A percentile compares a stretch with the other conserved stretches of the same genome.
Conservation (phyloP, 495 filamentous ascomycete species). For the Talaromyces stipitatus region DNA sequence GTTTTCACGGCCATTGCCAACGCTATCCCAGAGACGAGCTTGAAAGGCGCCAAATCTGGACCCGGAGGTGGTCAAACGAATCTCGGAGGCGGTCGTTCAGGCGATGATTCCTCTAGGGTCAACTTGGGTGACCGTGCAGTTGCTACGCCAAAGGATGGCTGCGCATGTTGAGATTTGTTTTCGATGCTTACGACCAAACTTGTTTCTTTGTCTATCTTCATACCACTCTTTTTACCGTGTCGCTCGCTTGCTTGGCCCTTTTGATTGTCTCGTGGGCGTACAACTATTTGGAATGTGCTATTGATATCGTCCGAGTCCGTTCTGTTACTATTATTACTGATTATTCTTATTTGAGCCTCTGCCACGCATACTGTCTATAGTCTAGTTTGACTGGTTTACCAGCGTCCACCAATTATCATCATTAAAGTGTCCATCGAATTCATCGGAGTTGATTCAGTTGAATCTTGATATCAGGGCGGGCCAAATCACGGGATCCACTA, state of each 20-base stretch:
- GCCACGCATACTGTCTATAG: slow-evolving; percentile 8
- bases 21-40: slow-evolving; percentile 88
- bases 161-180: slow-evolving; percentile 61
- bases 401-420: no score
- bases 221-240: background rate
- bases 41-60: slow-evolving; percentile 73
- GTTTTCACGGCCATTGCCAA: slow-evolving; percentile 99
- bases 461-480: slow-evolving; percentile 15
- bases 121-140: slow-evolving; percentile 35
- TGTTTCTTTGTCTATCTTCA: background rate
- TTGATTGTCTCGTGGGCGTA: slow-evolving; percentile 8
- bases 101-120: slow-evolving; percentile 33
- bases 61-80: slow-evolving; percentile 47
- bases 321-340: background rate
- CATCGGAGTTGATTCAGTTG: no score
- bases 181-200: background rate
- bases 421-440: no score
- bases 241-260: slow-evolving; percentile 1
- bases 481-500: slow-evolving; percentile 26
- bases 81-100: slow-evolving; percentile 28
- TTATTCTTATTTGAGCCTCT: slow-evolving; percentile 1
- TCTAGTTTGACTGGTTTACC: no score
- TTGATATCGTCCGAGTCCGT: background rate
- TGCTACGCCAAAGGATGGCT: slow-evolving; percentile 75
- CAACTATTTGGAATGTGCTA: background rate